Base-by-base conservation (phyloP, 441 rosid species). In the Populus hybrid region DNA sequence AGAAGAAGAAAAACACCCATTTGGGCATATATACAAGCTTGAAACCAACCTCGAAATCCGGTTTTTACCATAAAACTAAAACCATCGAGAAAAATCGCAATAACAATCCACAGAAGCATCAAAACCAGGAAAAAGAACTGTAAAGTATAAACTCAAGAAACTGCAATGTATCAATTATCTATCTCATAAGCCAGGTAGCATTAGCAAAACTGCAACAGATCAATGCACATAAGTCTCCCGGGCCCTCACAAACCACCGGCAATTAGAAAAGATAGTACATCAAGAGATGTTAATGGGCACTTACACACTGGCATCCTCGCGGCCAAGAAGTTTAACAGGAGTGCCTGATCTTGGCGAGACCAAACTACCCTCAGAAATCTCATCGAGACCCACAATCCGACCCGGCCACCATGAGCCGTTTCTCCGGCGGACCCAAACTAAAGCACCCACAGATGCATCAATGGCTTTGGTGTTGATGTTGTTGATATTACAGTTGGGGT, bases 391-490 rank as follows among this genome's bases (percentile, higher is more conserved):
- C 88, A 96, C 82, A 82, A 89, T 91, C 86, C 90, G 94, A 67
- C 97, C 99, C 1, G 98, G 99, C 99, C 99, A 96, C 99, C 99
- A 96, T 21, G 99, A 93, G 38, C 98, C 98, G 79, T 96, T 96
- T 79, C 98, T 85, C 66, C 97, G 90, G 21, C 98, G 92, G 71
- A 96, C 98, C 99, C 99, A 96, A 28, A 96, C 99, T 84, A 96
- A 85, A 74, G 94, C 88, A n/a, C 99, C 99, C 40, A 94, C 95
- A 10, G 97, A 88, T 10, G 89, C 88, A 83, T 96, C 93, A 83
- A 94, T 89, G 80, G 84, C 89, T 84, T 84, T 87, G 23, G 66
- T 66, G 74, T 69, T 77, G 76, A 79, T 74, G 81, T 82, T 85
- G 81, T 68, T 68, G 14, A 14, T 68, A 38, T 31, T 68, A 77